Conservation (phyloP, 2,329 filamentous ascomycete species). For the Verticillium longisporum region DNA sequence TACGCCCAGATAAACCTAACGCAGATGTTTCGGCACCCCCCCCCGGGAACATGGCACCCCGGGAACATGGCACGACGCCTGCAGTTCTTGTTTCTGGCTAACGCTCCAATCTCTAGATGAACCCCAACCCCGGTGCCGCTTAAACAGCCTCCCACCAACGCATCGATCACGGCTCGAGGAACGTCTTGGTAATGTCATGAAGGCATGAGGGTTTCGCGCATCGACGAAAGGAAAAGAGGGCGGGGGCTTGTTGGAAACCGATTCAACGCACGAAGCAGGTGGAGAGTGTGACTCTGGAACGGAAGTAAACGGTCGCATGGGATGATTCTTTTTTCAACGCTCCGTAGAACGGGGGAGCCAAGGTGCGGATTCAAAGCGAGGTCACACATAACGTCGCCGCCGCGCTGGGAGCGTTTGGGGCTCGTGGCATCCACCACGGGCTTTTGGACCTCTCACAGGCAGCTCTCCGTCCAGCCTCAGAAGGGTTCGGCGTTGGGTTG, state of each 20-base stretch:
- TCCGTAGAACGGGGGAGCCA: background rate
- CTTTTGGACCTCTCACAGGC: background rate
- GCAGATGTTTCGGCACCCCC: background rate
- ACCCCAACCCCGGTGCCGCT: slow-evolving; percentile 30
- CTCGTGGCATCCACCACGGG: background rate
- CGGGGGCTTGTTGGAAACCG: background rate
- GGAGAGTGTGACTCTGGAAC: background rate
- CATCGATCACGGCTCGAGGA: slow-evolving; percentile 10
- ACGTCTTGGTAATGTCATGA: slow-evolving; percentile 8
- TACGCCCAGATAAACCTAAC: slow-evolving; percentile 23
- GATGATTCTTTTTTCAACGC: background rate
- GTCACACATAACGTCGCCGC: background rate
- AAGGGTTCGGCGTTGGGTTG: background rate
- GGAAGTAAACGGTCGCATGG: background rate
- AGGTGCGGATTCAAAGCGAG: background rate
- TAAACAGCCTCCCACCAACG: slow-evolving; percentile 17
- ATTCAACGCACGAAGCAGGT: background rate
- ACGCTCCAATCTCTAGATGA: slow-evolving; percentile 23
- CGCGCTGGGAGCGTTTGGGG: background rate
- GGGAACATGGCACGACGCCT: too few relatives aligned
- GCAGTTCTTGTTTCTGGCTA: background rate
- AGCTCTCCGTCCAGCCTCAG: background rate
- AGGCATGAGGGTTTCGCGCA: slow-evolving; percentile 10
- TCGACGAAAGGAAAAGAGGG: slow-evolving; percentile 3
- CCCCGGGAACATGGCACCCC: too few relatives aligned